Evolutionary conservation across 148 eudicot species (phyloP), one percentile per base, ranked within the genome.

Genomic region (Polygonum aviculare): DNA sequence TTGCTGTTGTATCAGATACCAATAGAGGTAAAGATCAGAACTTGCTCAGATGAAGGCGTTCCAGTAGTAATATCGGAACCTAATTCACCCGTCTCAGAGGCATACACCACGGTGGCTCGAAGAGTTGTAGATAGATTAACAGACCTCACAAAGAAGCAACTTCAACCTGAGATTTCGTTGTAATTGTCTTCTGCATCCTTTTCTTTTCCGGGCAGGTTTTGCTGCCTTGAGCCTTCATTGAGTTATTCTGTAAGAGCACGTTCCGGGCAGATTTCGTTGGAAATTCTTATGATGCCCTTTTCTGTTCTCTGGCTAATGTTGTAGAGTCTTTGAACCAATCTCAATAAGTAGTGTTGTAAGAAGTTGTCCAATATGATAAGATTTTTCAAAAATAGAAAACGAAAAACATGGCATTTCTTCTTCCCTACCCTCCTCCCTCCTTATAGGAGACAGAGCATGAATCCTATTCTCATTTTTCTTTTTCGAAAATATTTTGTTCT

Each of bases 1-100:
- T 6, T 44, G 47, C 6, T 44, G 6, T 6, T 44, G 10, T 44
- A 44, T 47, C 84, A 94, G 98, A 87, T 94, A 79, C 98, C 97
- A 19, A 39, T 95, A 77, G 98, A 92, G 83, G 83, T 83, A 80
- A 83, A 83, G 75, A 88, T 92, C 48, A 85, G 96, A 80, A 89
- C 84, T 74, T 79, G 96, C 67, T 87, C 93, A 38, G 97, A 95
- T 79, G 97, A 90, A 80, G 98, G 97, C 44, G 80, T 87, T 50
- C 98, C 98, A 14, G 80, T 95, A 12, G 97, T 95, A 51, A 77
- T 90, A 54, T 89, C 97, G 31, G 72, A 85, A 5, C 97, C 96
- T 5, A 85, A 92, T 54, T 89, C 94, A n/a, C 71, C 79, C 1
- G 90, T 88, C 48, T 81, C 98, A 69, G 81, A 41, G 63, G 85